Evolutionary conservation across 2,329 filamentous ascomycete species (phyloP).

Genomic region (Acephala macrosclerotiorum): DNA sequence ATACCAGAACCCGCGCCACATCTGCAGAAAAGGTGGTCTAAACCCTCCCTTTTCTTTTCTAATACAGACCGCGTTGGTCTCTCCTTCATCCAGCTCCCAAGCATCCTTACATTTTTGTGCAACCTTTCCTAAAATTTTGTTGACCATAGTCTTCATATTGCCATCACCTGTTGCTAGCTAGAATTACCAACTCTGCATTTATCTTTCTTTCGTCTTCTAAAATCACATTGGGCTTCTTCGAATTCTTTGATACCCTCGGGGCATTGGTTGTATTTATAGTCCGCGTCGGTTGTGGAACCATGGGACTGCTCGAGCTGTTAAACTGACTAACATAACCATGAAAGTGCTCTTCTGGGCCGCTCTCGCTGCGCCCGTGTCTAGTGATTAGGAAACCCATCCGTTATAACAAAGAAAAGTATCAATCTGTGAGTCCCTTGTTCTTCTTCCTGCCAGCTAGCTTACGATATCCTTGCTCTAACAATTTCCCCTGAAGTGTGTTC

Average conservation of each 20-base stretch:
- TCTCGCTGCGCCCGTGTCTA: no score
- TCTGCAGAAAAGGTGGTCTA: constrained; percentile 37
- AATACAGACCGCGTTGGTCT: constrained; percentile 41
- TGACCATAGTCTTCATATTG: constrained; percentile 59
- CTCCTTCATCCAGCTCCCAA: constrained; percentile 58
- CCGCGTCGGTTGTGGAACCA: no score
- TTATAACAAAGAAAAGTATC: no score
- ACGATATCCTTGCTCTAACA: no score
- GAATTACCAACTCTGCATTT: constrained; percentile 62
- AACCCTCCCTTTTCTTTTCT: not conserved
- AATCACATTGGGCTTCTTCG: constrained; percentile 41
- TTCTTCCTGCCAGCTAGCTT: no score
- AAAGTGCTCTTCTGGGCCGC: no score
- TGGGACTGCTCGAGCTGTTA: no score
- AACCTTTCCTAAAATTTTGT: constrained; percentile 58
- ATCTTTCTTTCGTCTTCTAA: constrained; percentile 55
- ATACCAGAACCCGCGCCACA: constrained; percentile 59
- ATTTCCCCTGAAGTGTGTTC: no score
- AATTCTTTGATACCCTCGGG: not conserved
- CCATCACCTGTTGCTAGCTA: constrained; percentile 56
- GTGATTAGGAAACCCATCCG: no score
- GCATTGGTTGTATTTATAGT: no score
- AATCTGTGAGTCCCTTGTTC: no score
- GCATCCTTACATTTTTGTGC: constrained; percentile 56
- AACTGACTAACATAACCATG: no score